These are phyloP conservation scores for Arachis monticola DNA, from an alignment of 331 rosid genomes.

Conservation along the genomic window DNA sequence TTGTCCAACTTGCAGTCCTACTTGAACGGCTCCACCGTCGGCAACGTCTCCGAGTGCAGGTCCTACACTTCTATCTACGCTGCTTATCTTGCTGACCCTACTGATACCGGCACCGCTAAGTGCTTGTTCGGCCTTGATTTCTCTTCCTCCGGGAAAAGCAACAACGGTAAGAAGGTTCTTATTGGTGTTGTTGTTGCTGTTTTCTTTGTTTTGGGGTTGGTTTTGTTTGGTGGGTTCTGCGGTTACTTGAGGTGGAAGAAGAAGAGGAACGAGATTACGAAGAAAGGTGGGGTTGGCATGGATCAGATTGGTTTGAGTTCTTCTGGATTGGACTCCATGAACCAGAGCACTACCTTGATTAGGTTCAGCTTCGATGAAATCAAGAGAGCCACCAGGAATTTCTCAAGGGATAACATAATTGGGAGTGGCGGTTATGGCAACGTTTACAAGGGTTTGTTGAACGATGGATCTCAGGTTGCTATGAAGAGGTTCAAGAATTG, in stretches of 20 bases:
- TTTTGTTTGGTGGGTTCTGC: slow-evolving; percentile 47
- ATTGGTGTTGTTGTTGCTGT: slow-evolving; percentile 45
- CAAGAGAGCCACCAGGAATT: slow-evolving; percentile 75
- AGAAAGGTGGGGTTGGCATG: not conserved
- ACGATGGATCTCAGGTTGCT: slow-evolving; percentile 82
- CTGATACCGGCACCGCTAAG: slow-evolving; percentile 56
- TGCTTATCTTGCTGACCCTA: slow-evolving; percentile 66
- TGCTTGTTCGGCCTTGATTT: slow-evolving; percentile 62
- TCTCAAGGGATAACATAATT: slow-evolving; percentile 66
- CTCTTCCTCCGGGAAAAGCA: not conserved
- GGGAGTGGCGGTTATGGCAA: slow-evolving; percentile 99
- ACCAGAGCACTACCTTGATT: slow-evolving; percentile 72
- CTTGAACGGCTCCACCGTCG: slow-evolving; percentile 47
- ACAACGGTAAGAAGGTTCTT: slow-evolving; percentile 35
- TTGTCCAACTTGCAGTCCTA: slow-evolving; percentile 42
- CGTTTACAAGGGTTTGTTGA: slow-evolving; percentile 74
- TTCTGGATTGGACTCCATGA: slow-evolving; percentile 69
- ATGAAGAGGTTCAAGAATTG: slow-evolving; percentile 95
- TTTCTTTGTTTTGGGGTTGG: slow-evolving; percentile 39
- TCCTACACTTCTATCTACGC: slow-evolving; percentile 62
- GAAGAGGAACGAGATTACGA: not conserved
- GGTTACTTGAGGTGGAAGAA: slow-evolving; percentile 44
- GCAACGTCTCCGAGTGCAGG: slow-evolving; percentile 67
- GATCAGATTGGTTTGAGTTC: slow-evolving; percentile 48
- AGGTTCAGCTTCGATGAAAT: slow-evolving; percentile 75